A percentile compares a stretch with the other conserved stretches of the same genome.
Evolutionary conservation across 441 rosid species (phyloP).

Genomic region (Arabidopsis lyrata): DNA sequence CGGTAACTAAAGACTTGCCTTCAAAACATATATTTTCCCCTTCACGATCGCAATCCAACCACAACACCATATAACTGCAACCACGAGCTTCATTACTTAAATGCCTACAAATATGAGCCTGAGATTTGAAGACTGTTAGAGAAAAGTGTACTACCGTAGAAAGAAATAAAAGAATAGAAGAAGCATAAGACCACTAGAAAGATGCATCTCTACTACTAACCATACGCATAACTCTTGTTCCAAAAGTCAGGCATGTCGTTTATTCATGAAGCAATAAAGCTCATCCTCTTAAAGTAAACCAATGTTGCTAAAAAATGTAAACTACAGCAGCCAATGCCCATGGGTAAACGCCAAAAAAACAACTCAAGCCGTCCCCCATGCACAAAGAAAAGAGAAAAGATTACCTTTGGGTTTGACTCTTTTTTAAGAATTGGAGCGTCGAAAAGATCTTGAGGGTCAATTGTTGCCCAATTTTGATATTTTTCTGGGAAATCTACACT

Average conservation of each 20-base stretch:
- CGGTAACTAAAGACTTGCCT: constrained; percentile 55
- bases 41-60: constrained; percentile 99
- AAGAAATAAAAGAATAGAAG: constrained; percentile 4
- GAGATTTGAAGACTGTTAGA: constrained; percentile 36
- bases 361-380: constrained; percentile 4
- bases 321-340: background rate
- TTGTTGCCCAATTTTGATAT: constrained; percentile 74
- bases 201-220: background rate
- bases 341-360: constrained; percentile 12
- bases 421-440: constrained; percentile 67
- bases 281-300: background rate
- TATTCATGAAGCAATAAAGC: background rate
- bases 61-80: constrained; percentile 80
- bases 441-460: constrained; percentile 83
- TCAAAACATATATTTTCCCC: constrained; percentile 99
- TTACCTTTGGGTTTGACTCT: constrained; percentile 93
- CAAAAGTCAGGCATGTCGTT: constrained; percentile 2
- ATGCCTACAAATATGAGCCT: constrained; percentile 87
- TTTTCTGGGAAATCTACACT: constrained; percentile 95
- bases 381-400: constrained; percentile 12
- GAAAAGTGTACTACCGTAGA: constrained; percentile 14
- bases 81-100: constrained; percentile 91
- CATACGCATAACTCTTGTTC: constrained; percentile 10
- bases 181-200: constrained; percentile 19
- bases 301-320: background rate